Evolutionary conservation across 306 rosid species (phyloP).

Genomic region (Malus fusca): DNA sequence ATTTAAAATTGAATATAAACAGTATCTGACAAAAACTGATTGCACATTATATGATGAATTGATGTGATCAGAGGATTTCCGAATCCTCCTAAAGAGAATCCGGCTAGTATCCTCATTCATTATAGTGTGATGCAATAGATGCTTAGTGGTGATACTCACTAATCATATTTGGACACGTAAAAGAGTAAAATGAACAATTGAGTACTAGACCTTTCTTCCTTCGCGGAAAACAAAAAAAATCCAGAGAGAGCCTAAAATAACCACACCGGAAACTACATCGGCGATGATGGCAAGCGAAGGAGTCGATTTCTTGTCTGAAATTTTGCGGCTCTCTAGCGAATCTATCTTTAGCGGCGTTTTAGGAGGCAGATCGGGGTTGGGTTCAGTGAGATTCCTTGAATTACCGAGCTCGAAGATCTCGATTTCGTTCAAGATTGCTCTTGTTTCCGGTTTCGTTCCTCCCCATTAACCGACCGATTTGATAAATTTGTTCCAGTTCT

Average conservation of each 20-base stretch:
- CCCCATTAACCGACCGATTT: background rate
- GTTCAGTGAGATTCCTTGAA: constrained; percentile 7
- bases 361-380: background rate
- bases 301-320: background rate
- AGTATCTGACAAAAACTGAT: accelerated
- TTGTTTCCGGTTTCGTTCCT: background rate
- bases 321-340: background rate
- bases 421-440: constrained; percentile 24
- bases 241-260: background rate
- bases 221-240: background rate
- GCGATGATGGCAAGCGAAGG: background rate
- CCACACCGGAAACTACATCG: background rate
- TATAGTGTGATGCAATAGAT: no score
- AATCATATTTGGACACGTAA: no score
- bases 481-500: constrained; percentile 4
- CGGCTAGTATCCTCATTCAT: no score
- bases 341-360: background rate
- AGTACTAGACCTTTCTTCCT: background rate
- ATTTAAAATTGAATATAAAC: no score
- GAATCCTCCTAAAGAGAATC: no score
- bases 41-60: accelerated
- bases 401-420: constrained; percentile 31
- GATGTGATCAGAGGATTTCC: accelerated
- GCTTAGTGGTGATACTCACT: no score
- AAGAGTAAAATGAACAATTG: no score